Evolutionary conservation across 2,329 filamentous ascomycete species (phyloP).

Genomic region (Colletotrichum sp.): DNA sequence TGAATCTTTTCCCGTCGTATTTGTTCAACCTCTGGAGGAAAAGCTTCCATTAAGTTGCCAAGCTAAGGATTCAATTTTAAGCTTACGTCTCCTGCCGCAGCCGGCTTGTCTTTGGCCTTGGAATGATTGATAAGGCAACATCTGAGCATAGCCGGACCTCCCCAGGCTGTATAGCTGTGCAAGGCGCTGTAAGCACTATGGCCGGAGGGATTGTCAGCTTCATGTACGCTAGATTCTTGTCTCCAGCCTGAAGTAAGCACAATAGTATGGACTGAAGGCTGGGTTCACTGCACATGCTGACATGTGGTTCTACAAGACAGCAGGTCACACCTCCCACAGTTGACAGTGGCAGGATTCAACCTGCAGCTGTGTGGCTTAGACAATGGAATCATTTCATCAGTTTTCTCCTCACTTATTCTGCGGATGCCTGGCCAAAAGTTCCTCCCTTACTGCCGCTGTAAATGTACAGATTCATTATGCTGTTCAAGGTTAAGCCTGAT

Average conservation of each 20-base stretch:
- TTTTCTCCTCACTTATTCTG: background rate
- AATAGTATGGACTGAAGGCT: background rate
- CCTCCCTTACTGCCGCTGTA: background rate
- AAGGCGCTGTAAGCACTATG: background rate
- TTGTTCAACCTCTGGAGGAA: fast-evolving
- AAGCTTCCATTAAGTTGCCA: background rate
- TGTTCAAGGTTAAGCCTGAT: fast-evolving
- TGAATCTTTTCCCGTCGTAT: background rate
- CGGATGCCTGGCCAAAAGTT: background rate
- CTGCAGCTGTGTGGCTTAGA: background rate
- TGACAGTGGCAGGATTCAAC: background rate
- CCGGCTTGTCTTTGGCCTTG: background rate
- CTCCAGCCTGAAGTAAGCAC: background rate
- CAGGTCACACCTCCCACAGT: background rate
- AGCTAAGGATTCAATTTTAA: background rate
- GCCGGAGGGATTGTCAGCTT: background rate
- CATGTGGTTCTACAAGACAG: background rate
- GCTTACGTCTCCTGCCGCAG: background rate
- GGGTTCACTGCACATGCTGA: background rate
- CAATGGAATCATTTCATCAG: background rate
- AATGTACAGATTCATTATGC: background rate
- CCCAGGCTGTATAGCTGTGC: background rate
- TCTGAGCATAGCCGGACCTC: background rate
- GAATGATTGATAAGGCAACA: background rate
- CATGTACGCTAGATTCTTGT: background rate